phyloP scores from a whole-genome alignment of 768 basidiomycete genomes.

The Podaxis pistillaris region DNA sequence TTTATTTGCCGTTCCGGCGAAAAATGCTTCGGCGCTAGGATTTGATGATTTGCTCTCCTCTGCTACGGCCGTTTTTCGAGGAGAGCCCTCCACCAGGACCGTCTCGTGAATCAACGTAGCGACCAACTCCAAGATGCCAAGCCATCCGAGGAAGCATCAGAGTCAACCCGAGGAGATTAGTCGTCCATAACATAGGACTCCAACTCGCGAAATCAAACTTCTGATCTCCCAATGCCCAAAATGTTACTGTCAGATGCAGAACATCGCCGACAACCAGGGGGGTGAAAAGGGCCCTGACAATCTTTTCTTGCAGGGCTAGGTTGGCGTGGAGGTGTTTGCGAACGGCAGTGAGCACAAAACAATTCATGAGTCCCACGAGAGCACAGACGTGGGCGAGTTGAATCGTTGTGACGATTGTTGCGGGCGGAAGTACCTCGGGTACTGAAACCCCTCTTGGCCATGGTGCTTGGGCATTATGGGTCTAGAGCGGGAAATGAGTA shows the following conservation, averaged over 20 bases:
- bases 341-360: conserved; percentile 61
- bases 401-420: conserved; percentile 66
- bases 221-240: conserved; percentile 76
- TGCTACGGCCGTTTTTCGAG: neutral
- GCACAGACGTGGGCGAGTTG: conserved; percentile 80
- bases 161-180: conserved; percentile 58
- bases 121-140: conserved; percentile 75
- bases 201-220: conserved; percentile 60
- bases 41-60: neutral
- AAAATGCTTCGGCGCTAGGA: neutral
- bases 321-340: conserved; percentile 58
- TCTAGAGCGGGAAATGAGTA: conserved; percentile 35
- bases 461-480: conserved; percentile 73
- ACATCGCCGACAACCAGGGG: conserved; percentile 73
- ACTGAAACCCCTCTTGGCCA: conserved; percentile 55
- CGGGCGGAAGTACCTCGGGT: conserved; percentile 50
- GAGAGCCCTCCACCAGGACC: conserved; percentile 21
- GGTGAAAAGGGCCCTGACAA: conserved; percentile 58
- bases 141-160: conserved; percentile 67
- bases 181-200: conserved; percentile 71
- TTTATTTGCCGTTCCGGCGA: neutral
- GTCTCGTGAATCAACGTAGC: conserved; percentile 70
- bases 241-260: conserved; percentile 61
- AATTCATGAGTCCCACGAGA: conserved; percentile 68
- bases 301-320: conserved; percentile 70